Percentiles rank a stretch among this genome's conserved stretches.
These are phyloP conservation scores for Huntiella savannae DNA, from an alignment of 2,329 filamentous ascomycete species.

Conservation along the genomic window DNA sequence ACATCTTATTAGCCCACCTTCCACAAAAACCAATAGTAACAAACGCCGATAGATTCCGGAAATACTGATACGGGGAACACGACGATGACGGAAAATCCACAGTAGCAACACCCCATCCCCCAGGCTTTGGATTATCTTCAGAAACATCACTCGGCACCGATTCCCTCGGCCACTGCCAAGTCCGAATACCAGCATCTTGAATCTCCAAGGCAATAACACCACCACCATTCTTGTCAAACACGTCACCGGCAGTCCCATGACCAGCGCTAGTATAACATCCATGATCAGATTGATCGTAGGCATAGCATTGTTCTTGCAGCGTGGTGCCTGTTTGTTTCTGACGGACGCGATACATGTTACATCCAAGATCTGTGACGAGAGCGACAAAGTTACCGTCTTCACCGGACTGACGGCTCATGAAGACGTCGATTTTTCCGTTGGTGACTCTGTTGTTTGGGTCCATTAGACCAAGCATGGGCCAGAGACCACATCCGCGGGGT, in stretches of 20 bases:
- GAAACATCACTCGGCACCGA: slow-evolving; percentile 33
- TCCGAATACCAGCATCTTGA: slow-evolving; percentile 38
- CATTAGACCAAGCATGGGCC: slow-evolving; percentile 47
- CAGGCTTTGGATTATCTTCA: slow-evolving; percentile 34
- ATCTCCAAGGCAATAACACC: slow-evolving; percentile 44
- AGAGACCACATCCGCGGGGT: slow-evolving; percentile 43
- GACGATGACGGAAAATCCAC: slow-evolving; percentile 47
- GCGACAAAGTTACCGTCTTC: slow-evolving; percentile 37
- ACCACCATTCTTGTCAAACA: slow-evolving; percentile 34
- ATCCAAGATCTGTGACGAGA: slow-evolving; percentile 35
- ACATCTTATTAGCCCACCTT: slow-evolving; percentile 29
- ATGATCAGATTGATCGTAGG: slow-evolving; percentile 22
- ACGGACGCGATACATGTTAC: slow-evolving; percentile 30
- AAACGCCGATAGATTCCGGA: slow-evolving; percentile 46
- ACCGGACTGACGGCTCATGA: slow-evolving; percentile 38
- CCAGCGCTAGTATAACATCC: slow-evolving; percentile 35
- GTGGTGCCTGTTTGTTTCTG: slow-evolving; percentile 32
- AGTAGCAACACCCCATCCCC: slow-evolving; percentile 39
- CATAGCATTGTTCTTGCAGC: slow-evolving; percentile 28
- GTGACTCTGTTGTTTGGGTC: slow-evolving; percentile 42
- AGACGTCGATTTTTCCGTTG: slow-evolving; percentile 45
- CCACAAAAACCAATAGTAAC: slow-evolving; percentile 49
- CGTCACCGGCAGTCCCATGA: slow-evolving; percentile 27
- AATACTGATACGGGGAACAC: slow-evolving; percentile 40
- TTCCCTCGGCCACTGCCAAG: slow-evolving; percentile 38